A percentile compares a stretch with the other conserved stretches of the same genome.
phyloP scores from a whole-genome alignment of 176 grass and related monocot genomes.

The Aegilops sharonensis region DNA sequence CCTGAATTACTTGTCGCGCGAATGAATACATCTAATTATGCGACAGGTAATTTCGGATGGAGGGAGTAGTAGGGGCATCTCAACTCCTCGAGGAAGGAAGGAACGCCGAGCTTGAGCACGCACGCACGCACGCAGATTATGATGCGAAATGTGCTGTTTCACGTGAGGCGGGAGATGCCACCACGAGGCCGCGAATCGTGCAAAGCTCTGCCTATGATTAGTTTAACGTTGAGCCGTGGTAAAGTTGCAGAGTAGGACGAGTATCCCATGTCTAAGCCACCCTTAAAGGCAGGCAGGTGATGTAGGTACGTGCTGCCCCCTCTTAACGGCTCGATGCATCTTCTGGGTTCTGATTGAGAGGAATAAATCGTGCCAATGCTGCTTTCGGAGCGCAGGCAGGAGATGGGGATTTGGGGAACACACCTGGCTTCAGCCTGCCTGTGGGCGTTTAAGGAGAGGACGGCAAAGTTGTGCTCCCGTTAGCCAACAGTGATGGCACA shows the following conservation, averaged over 20 bases:
- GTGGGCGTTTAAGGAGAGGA: too few relatives aligned
- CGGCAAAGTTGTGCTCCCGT: too few relatives aligned
- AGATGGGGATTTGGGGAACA: neutral
- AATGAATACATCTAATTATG: too few relatives aligned
- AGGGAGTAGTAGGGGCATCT: too few relatives aligned
- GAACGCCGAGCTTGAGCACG: too few relatives aligned
- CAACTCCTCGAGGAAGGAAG: too few relatives aligned
- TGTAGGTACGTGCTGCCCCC: neutral
- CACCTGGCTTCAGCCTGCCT: neutral
- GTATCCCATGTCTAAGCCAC: constrained; percentile 26
- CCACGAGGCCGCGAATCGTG: neutral
- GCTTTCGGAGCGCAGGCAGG: neutral
- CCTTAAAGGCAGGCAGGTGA: neutral
- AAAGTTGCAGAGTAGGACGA: constrained; percentile 12
- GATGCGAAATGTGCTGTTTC: neutral
- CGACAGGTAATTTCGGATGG: too few relatives aligned
- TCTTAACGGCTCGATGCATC: constrained; percentile 18
- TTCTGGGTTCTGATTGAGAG: neutral
- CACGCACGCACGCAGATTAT: too few relatives aligned
- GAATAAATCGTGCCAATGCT: neutral
- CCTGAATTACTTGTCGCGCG: too few relatives aligned
- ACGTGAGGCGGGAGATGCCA: constrained; percentile 30
- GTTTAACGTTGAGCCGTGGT: constrained; percentile 22
- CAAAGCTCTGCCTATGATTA: neutral
- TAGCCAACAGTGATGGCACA: too few relatives aligned